Conservation (phyloP, 164 flowering plant genomes). For the Magnolia changhungtana region DNA sequence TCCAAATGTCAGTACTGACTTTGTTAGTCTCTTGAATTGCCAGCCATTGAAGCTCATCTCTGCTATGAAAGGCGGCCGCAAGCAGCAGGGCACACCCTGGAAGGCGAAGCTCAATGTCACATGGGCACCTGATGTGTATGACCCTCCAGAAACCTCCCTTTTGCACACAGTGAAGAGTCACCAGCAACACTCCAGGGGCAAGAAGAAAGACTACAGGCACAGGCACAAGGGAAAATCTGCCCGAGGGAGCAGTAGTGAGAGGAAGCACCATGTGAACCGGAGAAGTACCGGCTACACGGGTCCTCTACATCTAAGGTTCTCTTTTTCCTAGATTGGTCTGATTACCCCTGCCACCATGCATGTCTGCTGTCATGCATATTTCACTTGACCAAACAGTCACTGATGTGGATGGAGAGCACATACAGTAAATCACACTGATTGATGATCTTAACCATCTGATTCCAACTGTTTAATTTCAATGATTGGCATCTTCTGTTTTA, state of each 20-base stretch:
- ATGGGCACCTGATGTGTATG: constrained; percentile 91
- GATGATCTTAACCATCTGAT: too few relatives aligned
- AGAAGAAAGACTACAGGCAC: constrained; percentile 55
- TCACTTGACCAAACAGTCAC: too few relatives aligned
- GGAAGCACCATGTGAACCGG: constrained; percentile 38
- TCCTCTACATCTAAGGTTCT: constrained; percentile 10
- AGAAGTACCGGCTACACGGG: constrained; percentile 23
- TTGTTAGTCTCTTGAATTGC: neutral
- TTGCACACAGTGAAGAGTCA: constrained; percentile 45
- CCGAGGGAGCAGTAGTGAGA: constrained; percentile 39
- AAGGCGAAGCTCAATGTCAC: constrained; percentile 43
- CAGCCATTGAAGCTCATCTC: constrained; percentile 58
- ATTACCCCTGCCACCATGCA: too few relatives aligned
- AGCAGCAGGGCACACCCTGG: constrained; percentile 37
- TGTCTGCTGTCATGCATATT: too few relatives aligned
- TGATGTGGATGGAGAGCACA: too few relatives aligned
- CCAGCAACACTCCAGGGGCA: constrained; percentile 30
- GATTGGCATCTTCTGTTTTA: too few relatives aligned
- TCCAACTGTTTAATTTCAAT: too few relatives aligned
- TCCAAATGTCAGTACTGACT: too few relatives aligned
- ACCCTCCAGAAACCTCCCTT: constrained; percentile 58
- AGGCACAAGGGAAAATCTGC: constrained; percentile 38
- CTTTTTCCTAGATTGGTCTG: neutral
- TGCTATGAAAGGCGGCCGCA: constrained; percentile 82
- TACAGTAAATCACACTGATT: too few relatives aligned